Evolutionary conservation across 345 rosid genomes (phyloP), one percentile per base, ranked within the genome.

Genomic region (Populus pruinosa): DNA sequence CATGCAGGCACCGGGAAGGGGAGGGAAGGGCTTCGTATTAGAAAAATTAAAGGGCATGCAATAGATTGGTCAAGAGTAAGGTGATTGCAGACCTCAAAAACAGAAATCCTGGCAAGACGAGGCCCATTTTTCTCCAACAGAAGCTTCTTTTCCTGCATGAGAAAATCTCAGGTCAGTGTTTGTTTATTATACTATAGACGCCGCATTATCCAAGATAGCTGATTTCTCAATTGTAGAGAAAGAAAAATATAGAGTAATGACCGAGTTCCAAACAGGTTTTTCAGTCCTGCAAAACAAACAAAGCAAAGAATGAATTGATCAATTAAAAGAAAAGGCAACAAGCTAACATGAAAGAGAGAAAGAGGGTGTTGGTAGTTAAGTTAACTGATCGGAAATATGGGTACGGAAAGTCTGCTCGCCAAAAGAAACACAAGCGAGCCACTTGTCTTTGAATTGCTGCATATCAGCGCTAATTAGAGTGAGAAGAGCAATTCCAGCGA

Each of bases 321-420:
- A 17, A 33, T 21, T 59, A 74, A 74, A 31, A 70, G 27, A 65
- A 36, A 74, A 49, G 56, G n/a, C 4, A 39, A 25, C 25, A 13
- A 44, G 31, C 20, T 49, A 44, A 68, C 17, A 41, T 31, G 21
- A 21, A 47, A 39, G 18, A 29, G 64, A 77, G 25, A 31, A 41
- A 41, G 9, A 43, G 20, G 3, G 29, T 11, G 38, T 53, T 47
- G 9, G 71, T 77, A 25, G 35, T 4, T 11, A 9, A 8, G 23
- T 85, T 80, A 88, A 91, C 99, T 91, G 85, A 29, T 90, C 93
- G 7, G 99, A 91, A 82, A 87, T 75, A 1, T 82, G 87, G 0
- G 98, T 90, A 33, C 99, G 94, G 74, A 86, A 95, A 2, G 99
- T 89, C 77, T 90, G 97, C 85, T 93, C 98, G 7, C 99, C 99